A percentile compares a stretch with the other conserved stretches of the same genome.
phyloP scores from a whole-genome alignment of 257 asterid genomes.

The Gentiana macrophylla region DNA sequence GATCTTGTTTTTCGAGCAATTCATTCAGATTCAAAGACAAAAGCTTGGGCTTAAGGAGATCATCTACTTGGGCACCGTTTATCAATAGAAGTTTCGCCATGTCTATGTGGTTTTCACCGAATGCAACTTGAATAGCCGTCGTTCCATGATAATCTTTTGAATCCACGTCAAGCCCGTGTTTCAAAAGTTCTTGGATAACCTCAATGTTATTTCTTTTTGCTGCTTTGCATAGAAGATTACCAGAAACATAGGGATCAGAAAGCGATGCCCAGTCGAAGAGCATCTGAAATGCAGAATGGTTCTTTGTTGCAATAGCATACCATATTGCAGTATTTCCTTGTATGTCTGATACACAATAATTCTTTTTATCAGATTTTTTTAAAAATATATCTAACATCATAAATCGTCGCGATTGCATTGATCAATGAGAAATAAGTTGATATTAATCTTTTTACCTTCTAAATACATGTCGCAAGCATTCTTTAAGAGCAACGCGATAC shows the following conservation, averaged over 20 bases:
- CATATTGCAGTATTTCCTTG: slow-evolving; percentile 79
- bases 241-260: slow-evolving; percentile 65
- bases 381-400: too few relatives aligned
- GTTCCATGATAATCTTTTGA: slow-evolving; percentile 58
- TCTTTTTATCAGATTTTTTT: too few relatives aligned
- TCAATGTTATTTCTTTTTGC: slow-evolving; percentile 46
- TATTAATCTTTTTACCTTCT: slow-evolving; percentile 31
- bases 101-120: slow-evolving; percentile 18
- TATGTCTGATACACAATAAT: slow-evolving; percentile 27
- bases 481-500: slow-evolving; percentile 74
- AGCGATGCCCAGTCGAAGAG: slow-evolving; percentile 83
- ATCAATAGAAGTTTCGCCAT: slow-evolving; percentile 31
- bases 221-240: slow-evolving; percentile 77
- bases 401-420: too few relatives aligned
- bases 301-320: slow-evolving; percentile 66
- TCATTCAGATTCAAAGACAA: slow-evolving; percentile 24
- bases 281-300: slow-evolving; percentile 61
- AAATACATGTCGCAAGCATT: slow-evolving; percentile 71
- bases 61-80: slow-evolving; percentile 63
- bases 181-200: slow-evolving; percentile 50
- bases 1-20: slow-evolving; percentile 41
- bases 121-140: slow-evolving; percentile 64
- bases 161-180: slow-evolving; percentile 59
- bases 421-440: not conserved
- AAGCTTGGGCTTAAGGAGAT: slow-evolving; percentile 22